Base-by-base conservation (phyloP, 148 eudicot genomes). In the Camellia japonica region DNA sequence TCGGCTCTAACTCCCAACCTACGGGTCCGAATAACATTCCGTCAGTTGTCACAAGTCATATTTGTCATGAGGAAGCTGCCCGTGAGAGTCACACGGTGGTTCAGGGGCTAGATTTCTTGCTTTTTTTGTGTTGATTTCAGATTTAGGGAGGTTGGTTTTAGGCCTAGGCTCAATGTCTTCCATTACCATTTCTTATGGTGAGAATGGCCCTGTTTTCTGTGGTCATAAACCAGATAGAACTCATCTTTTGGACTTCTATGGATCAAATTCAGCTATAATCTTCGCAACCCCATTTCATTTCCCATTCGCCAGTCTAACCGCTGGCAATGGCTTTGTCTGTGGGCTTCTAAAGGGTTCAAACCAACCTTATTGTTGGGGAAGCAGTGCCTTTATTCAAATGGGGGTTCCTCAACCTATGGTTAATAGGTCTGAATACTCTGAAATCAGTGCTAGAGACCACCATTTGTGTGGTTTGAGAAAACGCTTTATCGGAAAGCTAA, bases 321-420 rank as follows among this genome's bases (percentile, higher is more conserved):
- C 89, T 5, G 97, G 99, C 4, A 90, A 91, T 78, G 95, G 97
- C 71, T 93, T 95, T 88, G 89, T 95, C 0, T 95, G 99, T 84
- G 99, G 99, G 19, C 89, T 95, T 43, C 71, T 88, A 30, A 83
- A 87, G 73, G 80, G 76, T 63, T 84, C 93, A 20, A 69, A 85
- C 64, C 89, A 88, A 79, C 97, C 99, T 58, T 95, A 87, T 77
- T 95, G 99, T 84, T 95, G 99, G 99, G 99, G 99, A 59, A 89
- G 79, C 69, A 92, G 90, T 83, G 79, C 74, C 18, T 91, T 86
- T 64, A 78, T 93, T 9, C 85, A 87, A 68, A 90, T 91, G 87
- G 99, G 98, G 73, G 89, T 91, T 23, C 95, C 97, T 81, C 87
- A 84, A 16, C 89, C 90, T 46, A 89, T 92, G 87, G 67, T 72